Base-by-base conservation (phyloP, 31 red algal species). In the Odonthalia washingtoniensis region DNA sequence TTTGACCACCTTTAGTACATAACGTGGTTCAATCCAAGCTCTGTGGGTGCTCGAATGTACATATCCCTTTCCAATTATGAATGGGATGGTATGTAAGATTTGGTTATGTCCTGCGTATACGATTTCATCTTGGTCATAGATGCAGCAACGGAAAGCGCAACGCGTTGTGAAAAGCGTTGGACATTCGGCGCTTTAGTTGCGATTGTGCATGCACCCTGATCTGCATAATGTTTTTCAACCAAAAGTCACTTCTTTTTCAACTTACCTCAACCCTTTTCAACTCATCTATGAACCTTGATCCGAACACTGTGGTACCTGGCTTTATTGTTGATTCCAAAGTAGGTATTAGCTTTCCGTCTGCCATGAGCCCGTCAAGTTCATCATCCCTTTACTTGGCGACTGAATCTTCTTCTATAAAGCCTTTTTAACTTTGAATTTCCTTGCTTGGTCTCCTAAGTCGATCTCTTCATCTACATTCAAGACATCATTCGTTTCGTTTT, bases 131-230 rank as follows among this genome's bases (percentile, higher is more conserved):
- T n/a, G n/a, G n/a, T n/a, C n/a, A n/a, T n/a, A n/a, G n/a, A n/a
- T n/a, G n/a, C n/a, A n/a, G n/a, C n/a, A n/a, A n/a, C n/a, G n/a
- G n/a, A n/a, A n/a, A n/a, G n/a, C n/a, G n/a, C n/a, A n/a, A n/a
- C n/a, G n/a, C n/a, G n/a, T n/a, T n/a, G n/a, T n/a, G n/a, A n/a
- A n/a, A n/a, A n/a, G n/a, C 80, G 1, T 4, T 3, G 4, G 1
- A 83, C 31, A 27, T 64, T 74, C 62, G 69, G 67, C 40, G 82
- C 27, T 42, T 62, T 73, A 0, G 65, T 85, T 38, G n/a, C 1
- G 27, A 72, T 85, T 27, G 34, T 1, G 12, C 31, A 9, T 1
- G 2, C 82, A 1, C 35, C 43, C 3, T 39, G 1, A 49, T 85
- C 40, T 1, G n/a, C 2, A 62, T 60, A 40, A 72, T 72, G n/a